Evolutionary conservation across 1,284 basidiomycete species (phyloP).

Genomic region (Cutaneotrichosporon dermatis): DNA sequence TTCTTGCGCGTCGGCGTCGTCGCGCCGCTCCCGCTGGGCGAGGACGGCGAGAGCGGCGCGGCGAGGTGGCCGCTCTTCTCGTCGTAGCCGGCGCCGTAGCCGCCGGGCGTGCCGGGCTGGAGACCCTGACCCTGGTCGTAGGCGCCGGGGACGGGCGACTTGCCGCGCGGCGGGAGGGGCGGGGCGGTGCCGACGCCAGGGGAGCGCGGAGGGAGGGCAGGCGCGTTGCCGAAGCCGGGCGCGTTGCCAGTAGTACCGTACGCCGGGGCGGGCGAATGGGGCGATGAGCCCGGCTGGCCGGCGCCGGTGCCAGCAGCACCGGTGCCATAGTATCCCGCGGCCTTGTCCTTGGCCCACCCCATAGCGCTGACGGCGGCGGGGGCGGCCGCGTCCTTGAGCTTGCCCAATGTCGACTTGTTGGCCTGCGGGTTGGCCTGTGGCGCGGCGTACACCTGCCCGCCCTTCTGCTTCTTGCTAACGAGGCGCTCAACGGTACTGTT

Average conservation of each 20-base stretch:
- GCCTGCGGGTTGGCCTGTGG: neutral
- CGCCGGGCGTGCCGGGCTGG: neutral
- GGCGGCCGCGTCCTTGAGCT: constrained; percentile 7
- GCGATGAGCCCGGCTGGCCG: no score
- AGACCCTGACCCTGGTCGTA: no score
- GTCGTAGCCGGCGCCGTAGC: constrained; percentile 1
- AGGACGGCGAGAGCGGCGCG: neutral
- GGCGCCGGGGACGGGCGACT: neutral
- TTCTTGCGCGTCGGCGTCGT: constrained; percentile 24
- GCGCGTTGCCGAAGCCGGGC: neutral
- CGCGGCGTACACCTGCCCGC: neutral
- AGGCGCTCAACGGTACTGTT: constrained; percentile 12
- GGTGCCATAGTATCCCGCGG: neutral
- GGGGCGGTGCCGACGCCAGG: neutral
- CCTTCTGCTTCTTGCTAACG: constrained; percentile 9
- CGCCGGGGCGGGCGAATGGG: no score
- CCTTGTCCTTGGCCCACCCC: neutral
- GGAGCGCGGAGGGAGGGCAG: neutral
- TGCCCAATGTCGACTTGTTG: neutral
- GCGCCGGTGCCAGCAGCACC: no score
- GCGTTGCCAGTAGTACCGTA: no score
- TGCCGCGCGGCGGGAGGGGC: neutral
- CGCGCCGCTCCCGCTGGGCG: neutral
- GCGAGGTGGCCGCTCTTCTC: neutral
- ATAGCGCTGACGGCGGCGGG: neutral